These are phyloP conservation scores for Macrophomina phaseolina DNA, from an alignment of 2,329 filamentous ascomycete species.

Conservation along the genomic window DNA sequence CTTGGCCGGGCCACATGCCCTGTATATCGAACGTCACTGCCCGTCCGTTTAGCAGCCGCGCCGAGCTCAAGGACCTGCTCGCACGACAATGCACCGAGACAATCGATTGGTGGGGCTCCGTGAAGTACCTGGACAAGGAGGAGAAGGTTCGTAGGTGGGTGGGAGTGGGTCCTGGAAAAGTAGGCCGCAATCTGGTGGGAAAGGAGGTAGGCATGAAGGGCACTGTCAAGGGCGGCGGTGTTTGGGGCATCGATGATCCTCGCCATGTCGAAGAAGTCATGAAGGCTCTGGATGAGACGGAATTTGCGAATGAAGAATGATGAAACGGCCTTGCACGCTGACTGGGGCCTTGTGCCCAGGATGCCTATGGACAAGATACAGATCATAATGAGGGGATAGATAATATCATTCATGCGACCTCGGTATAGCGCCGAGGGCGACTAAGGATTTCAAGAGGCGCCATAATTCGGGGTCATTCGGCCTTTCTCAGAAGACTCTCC, in stretches of 20 bases:
- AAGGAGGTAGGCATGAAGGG: conserved; percentile 94
- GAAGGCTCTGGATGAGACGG: conserved; percentile 54
- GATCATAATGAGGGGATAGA: too few species aligned
- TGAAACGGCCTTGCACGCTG: background rate
- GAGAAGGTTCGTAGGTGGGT: conserved; percentile 83
- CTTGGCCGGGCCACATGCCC: conserved; percentile 75
- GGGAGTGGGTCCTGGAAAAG: conserved; percentile 91
- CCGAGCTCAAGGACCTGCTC: conserved; percentile 78
- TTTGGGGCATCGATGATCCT: conserved; percentile 89
- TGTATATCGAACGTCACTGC: conserved; percentile 89
- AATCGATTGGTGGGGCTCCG: conserved; percentile 92
- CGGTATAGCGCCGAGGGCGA: too few species aligned
- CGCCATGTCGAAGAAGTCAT: conserved; percentile 57
- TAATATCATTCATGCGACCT: too few species aligned
- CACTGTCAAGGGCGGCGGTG: conserved; percentile 82
- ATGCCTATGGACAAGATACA: too few species aligned
- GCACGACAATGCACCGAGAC: conserved; percentile 88
- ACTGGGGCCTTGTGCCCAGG: too few species aligned
- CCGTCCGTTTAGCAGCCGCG: conserved; percentile 73
- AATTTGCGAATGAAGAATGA: conserved; percentile 45
- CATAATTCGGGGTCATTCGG: too few species aligned
- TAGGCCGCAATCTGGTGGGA: conserved; percentile 89
- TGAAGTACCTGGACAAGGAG: conserved; percentile 85
- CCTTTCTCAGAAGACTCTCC: too few species aligned
- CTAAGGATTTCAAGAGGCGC: too few species aligned